These are phyloP conservation scores for Alisma plantagoaquatica DNA, from an alignment of 106 monocot species.

Conservation along the genomic window DNA sequence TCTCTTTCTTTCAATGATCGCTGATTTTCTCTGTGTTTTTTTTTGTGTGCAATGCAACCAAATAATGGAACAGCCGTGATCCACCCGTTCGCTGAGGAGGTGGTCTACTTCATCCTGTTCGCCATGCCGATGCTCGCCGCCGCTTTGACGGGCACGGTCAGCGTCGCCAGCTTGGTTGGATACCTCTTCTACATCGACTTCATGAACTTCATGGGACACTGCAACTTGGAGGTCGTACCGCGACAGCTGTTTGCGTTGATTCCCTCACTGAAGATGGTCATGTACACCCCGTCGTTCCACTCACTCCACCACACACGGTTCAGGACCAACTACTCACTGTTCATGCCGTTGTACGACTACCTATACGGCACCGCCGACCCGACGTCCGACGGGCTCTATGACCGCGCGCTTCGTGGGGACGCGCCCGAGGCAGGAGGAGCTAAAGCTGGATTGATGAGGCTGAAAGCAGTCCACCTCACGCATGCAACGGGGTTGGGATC, in stretches of 20 bases:
- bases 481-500: slow-evolving; percentile 47
- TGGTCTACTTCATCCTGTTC: slow-evolving; percentile 58
- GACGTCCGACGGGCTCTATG: slow-evolving; percentile 35
- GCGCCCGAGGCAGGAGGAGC: slow-evolving; percentile 15
- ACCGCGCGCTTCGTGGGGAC: slow-evolving; percentile 30
- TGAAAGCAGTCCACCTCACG: slow-evolving; percentile 50
- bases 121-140: slow-evolving; percentile 28
- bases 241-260: slow-evolving; percentile 35
- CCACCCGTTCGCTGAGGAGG: slow-evolving; percentile 67
- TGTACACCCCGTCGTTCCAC: slow-evolving; percentile 85
- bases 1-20: not conserved
- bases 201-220: slow-evolving; percentile 86
- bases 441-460: too few species aligned
- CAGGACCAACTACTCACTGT: slow-evolving; percentile 72
- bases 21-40: not conserved
- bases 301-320: slow-evolving; percentile 82
- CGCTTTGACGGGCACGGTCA: slow-evolving; percentile 14
- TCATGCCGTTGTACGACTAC: slow-evolving; percentile 88
- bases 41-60: too few species aligned
- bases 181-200: slow-evolving; percentile 62
- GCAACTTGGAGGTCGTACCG: slow-evolving; percentile 81
- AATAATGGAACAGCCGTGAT: slow-evolving; percentile 85
- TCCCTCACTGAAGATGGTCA: slow-evolving; percentile 56
- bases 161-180: slow-evolving; percentile 11
- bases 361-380: slow-evolving; percentile 52